phyloP scores from a whole-genome alignment of 495 filamentous ascomycete species.

The Hyphodiscus hymeniophilus region DNA sequence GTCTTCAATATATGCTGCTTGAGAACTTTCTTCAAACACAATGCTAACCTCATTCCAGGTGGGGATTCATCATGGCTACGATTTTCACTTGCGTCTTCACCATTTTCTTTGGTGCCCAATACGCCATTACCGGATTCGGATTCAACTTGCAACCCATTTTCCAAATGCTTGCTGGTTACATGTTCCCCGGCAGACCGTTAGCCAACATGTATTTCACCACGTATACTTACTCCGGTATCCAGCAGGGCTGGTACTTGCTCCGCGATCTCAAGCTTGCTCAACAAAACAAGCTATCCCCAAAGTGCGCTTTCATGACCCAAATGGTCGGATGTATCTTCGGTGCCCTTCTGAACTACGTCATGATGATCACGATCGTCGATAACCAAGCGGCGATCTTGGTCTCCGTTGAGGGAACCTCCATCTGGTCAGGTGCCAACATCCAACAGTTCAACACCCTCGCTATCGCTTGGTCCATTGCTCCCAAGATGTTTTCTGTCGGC shows the following conservation, averaged over 20 bases:
- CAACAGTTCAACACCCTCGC: constrained; percentile 34
- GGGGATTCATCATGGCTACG: constrained; percentile 45
- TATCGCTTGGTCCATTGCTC: constrained; percentile 35
- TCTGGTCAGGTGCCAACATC: constrained; percentile 41
- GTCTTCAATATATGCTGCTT: too few species aligned
- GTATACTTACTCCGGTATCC: constrained; percentile 29
- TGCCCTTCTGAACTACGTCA: constrained; percentile 39
- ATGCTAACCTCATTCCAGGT: too few species aligned
- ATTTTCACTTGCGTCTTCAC: constrained; percentile 29
- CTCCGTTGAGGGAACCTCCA: constrained; percentile 31
- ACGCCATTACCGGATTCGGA: constrained; percentile 33
- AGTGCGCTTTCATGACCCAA: constrained; percentile 36
- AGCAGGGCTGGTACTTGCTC: constrained; percentile 27
- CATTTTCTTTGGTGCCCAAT: constrained; percentile 29
- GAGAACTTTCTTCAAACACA: too few species aligned
- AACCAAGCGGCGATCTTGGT: constrained; percentile 30
- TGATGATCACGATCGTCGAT: constrained; percentile 37
- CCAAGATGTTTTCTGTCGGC: constrained; percentile 33
- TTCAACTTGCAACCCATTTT: constrained; percentile 27
- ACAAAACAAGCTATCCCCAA: constrained; percentile 28
- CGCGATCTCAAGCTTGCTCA: constrained; percentile 36
- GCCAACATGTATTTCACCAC: constrained; percentile 46
- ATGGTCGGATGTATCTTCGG: constrained; percentile 38
- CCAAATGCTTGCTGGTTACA: constrained; percentile 32
- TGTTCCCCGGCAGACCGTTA: constrained; percentile 36